Base-by-base conservation (phyloP, 2,329 filamentous ascomycete species). In the Sarocladium brachiariae region DNA sequence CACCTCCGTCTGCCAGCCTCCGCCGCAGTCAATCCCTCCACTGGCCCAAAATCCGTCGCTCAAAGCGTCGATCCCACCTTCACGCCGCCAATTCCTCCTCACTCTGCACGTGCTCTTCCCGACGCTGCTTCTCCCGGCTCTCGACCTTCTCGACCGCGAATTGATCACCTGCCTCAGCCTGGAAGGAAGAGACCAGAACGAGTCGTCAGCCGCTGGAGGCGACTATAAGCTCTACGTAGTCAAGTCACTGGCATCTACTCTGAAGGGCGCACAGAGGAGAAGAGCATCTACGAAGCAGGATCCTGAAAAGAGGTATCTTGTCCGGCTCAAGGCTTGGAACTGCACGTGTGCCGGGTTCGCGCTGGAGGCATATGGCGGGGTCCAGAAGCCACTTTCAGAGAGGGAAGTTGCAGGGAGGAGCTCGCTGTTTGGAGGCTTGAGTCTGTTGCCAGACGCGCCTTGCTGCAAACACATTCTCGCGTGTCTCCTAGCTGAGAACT, bases 381-480 rank as follows among this genome's bases (percentile, higher is more conserved):
- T 49, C 14, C n/a, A 18, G 45, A 43, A 38, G 24, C 19, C 19
- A 16, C 5, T 14, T 11, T n/a, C 8, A 18, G 6, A 25, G 10
- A 9, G 27, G 24, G 33, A 19, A 19, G 27, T 19, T 34, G 3
- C 47, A 53, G 19, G 34, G n/a, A n/a, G n/a, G 43, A 51, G 37
- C 55, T 68, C 69, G 63, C 53, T 60, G 24, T 80, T 81, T 57
- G 80, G 81, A 1, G 80, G 80, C 0, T 48, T 76, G 49, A 72
- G 70, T 51, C 46, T 67, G n/a, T n/a, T n/a, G n/a, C n/a, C n/a
- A 2, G 70, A 72, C 51, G 63, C 77, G 52, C 78, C 81, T 58
- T 87, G 68, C 51, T 99, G 92, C 65, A 96, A 96, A 69, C 92
- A 99, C 67, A 67, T 97, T 4, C 76, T 97, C 14, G 92, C 92